Percentiles rank a stretch among this genome's conserved stretches.
Conservation (phyloP, 2,329 filamentous ascomycete species). For the Colletotrichum chrysophilum region DNA sequence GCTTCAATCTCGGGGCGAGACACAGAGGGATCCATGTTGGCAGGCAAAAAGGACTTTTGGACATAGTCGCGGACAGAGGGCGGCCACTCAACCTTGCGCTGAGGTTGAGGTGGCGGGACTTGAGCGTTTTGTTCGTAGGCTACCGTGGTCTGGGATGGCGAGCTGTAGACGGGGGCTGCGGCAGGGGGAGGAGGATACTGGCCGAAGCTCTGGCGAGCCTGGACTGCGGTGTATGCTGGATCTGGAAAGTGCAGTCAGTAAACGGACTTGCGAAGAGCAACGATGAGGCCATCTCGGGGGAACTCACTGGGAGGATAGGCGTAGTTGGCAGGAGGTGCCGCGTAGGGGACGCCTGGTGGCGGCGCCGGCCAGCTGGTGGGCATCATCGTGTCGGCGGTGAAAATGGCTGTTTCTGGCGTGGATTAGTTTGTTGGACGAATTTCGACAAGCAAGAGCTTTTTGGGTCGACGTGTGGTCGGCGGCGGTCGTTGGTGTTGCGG, state of each 20-base stretch:
- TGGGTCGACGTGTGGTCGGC: neutral
- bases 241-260: constrained; percentile 33
- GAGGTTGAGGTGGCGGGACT: constrained; percentile 30
- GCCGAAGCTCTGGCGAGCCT: constrained; percentile 65
- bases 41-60: constrained; percentile 81
- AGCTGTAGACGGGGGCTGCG: constrained; percentile 17
- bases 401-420: neutral
- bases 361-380: constrained; percentile 34
- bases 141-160: constrained; percentile 25
- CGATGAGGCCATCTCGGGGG: neutral
- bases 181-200: constrained; percentile 44
- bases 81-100: constrained; percentile 78
- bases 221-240: constrained; percentile 65
- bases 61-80: constrained; percentile 87
- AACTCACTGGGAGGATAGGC: constrained; percentile 44
- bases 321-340: constrained; percentile 36
- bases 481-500: neutral
- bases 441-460: neutral
- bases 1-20: constrained; percentile 75
- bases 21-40: constrained; percentile 70
- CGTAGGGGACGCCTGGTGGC: constrained; percentile 44
- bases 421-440: constrained; percentile 12
- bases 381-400: constrained; percentile 30
- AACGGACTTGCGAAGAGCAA: neutral
- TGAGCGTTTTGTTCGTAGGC: constrained; percentile 10